Base-by-base conservation (phyloP, 2,329 filamentous ascomycete species). In the Sporothrix luriei region DNA sequence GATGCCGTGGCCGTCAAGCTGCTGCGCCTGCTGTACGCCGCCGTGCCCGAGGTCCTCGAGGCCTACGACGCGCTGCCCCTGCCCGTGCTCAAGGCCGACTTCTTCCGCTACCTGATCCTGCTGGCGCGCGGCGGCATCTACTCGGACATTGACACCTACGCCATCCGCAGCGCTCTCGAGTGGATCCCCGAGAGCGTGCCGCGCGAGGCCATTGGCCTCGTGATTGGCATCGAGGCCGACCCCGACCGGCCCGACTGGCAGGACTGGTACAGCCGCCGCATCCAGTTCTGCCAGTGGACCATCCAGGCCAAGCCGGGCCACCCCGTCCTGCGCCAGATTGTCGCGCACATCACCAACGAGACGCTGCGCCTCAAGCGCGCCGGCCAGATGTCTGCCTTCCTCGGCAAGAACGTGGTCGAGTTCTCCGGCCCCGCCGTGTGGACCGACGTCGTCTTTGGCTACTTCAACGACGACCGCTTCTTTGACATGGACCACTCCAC, bases 231-330 rank as follows among this genome's bases (percentile, higher is more conserved):
- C 74, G 95, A 99, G 82, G 95, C 95, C 4, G 95, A 99, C 77
- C 93, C 95, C 0, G 93, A 98, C 79, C 88, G 95, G 62, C 87
- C 88, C 3, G 95, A 99, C 78, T 99, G 95, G 95, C 86, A 88
- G 48, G 84, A 97, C 1, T 98, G 94, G 95, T 99, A 98, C 83
- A 95, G 93, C 73, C 91, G 95, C 71, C 88, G 94, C 73, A 94
- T 99, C 72, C 95, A 98, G 78, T 98, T 99, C 80, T 99, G 95
- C 81, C 95, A 99, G 79, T 99, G 95, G 95, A 99, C 95, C 1
- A 97, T 99, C 73, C 94, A 98, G 80, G 84, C 91, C 70, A 99
- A 99, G 80, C 91, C 94, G 0, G 95, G 95, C 13, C 95, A 99
- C 78, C 95, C 95, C 0, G 88, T 97, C 14, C 85, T 99, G 70